These are phyloP conservation scores for Termitomyces sp. DNA, from an alignment of 768 basidiomycete species.

Conservation along the genomic window DNA sequence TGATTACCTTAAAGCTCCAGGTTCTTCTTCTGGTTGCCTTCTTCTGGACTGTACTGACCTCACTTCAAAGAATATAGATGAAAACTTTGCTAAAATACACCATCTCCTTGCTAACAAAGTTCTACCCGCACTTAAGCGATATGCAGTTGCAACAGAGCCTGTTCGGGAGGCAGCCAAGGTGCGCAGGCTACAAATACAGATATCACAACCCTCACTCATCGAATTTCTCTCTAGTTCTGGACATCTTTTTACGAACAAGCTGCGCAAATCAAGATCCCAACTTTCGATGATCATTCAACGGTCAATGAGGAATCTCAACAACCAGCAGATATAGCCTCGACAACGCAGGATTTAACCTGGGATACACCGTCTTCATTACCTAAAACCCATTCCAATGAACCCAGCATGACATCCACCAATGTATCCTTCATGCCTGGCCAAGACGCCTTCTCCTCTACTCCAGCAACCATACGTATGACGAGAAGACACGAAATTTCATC, in stretches of 20 bases:
- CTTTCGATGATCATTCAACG: constrained; percentile 64
- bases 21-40: constrained; percentile 32
- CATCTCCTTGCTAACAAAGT: constrained; percentile 76
- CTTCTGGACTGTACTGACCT: not conserved
- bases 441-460: constrained; percentile 77
- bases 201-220: not conserved
- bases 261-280: constrained; percentile 81
- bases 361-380: constrained; percentile 17
- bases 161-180: constrained; percentile 91
- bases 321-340: constrained; percentile 29
- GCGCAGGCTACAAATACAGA: constrained; percentile 18
- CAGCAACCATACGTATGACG: constrained; percentile 47
- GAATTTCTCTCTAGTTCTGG: constrained; percentile 70
- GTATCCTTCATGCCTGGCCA: constrained; percentile 73
- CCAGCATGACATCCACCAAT: constrained; percentile 54
- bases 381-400: constrained; percentile 24
- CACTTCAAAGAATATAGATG: constrained; percentile 73
- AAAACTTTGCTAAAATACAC: constrained; percentile 89
- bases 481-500: constrained; percentile 35
- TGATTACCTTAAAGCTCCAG: constrained; percentile 90
- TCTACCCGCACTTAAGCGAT: constrained; percentile 86
- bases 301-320: constrained; percentile 48
- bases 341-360: constrained; percentile 17
- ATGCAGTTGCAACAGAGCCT: constrained; percentile 82
- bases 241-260: constrained; percentile 94